phyloP scores from a whole-genome alignment of 2,329 filamentous ascomycete genomes.

The Aspergillus eucalypticola region DNA sequence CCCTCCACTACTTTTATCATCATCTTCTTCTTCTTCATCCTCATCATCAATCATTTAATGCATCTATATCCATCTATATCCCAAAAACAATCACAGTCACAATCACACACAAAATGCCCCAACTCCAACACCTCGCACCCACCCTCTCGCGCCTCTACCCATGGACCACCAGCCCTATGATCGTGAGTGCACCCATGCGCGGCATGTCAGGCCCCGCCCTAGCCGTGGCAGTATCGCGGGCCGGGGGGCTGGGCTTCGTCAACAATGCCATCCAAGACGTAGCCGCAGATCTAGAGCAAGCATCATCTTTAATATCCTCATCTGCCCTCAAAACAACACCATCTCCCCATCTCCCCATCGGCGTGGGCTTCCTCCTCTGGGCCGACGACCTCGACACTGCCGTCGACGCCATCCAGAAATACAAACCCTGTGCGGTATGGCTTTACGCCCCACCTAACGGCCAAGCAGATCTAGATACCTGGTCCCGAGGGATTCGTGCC shows the following conservation, averaged over 20 bases:
- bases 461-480: constrained; percentile 42
- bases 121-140: neutral
- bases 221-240: constrained; percentile 61
- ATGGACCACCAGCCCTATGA: constrained; percentile 61
- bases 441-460: constrained; percentile 40
- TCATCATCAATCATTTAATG: neutral
- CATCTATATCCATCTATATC: neutral
- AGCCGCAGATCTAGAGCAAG: constrained; percentile 35
- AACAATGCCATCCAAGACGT: constrained; percentile 49
- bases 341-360: constrained; percentile 35
- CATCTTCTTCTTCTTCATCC: neutral
- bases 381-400: constrained; percentile 37
- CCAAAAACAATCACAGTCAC: too few species aligned
- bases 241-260: constrained; percentile 59
- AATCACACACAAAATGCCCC: neutral
- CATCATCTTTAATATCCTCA: constrained; percentile 24
- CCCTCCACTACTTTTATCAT: neutral
- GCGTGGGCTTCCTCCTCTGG: constrained; percentile 47
- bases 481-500: constrained; percentile 48
- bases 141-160: constrained; percentile 48
- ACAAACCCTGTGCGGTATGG: constrained; percentile 46
- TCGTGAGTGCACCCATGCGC: constrained; percentile 70
- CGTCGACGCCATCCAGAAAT: constrained; percentile 31
- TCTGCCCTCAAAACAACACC: constrained; percentile 1
- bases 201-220: constrained; percentile 60